phyloP scores from a whole-genome alignment of 352 stramenopile species.

The Bremia lactucae region DNA sequence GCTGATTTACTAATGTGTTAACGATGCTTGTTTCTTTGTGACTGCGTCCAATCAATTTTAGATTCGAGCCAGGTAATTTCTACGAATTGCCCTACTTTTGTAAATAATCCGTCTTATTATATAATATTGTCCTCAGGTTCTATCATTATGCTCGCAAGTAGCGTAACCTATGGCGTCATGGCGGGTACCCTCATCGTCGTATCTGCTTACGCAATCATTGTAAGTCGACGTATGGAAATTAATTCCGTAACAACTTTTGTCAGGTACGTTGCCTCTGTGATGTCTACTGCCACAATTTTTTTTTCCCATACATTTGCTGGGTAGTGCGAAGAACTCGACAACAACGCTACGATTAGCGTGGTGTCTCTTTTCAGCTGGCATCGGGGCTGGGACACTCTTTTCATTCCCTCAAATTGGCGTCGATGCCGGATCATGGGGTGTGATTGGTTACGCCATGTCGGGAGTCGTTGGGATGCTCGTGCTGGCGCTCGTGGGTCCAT shows the following conservation, averaged over 20 bases:
- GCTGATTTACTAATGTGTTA: constrained; percentile 26
- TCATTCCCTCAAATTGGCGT: constrained; percentile 71
- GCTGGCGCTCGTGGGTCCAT: constrained; percentile 43
- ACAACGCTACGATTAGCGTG: constrained; percentile 45
- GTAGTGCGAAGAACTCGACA: constrained; percentile 57
- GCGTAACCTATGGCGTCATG: constrained; percentile 45
- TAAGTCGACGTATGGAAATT: constrained; percentile 45
- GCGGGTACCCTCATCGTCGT: constrained; percentile 51
- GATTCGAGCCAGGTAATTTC: constrained; percentile 7
- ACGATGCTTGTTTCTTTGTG: constrained; percentile 16
- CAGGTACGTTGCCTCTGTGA: constrained; percentile 20
- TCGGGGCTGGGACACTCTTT: constrained; percentile 69
- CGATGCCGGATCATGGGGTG: constrained; percentile 51
- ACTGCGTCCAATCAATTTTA: constrained; percentile 1
- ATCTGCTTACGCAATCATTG: constrained; percentile 49
- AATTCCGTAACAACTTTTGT: constrained; percentile 52
- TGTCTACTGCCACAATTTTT: background rate
- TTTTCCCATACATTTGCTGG: too few relatives aligned
- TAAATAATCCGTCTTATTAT: background rate
- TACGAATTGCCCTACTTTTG: background rate
- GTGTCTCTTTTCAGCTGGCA: constrained; percentile 70
- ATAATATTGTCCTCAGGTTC: background rate
- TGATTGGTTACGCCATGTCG: constrained; percentile 70
- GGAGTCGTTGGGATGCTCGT: constrained; percentile 44
- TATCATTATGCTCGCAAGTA: constrained; percentile 33